Evolutionary conservation across 1,139 yeast species (phyloP).

Genomic region (Geotrichum armillariae): DNA sequence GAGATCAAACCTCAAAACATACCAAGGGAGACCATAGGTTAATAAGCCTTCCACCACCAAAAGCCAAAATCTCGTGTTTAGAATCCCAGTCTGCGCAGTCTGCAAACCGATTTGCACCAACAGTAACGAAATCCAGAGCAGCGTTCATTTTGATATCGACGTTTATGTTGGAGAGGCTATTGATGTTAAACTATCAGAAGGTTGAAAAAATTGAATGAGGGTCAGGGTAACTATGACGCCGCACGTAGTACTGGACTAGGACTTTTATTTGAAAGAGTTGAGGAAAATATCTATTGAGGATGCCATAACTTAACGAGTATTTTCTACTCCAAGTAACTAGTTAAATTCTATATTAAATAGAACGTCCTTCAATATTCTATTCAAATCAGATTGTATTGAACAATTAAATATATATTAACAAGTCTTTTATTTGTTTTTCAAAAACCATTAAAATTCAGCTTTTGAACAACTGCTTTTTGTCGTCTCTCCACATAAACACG

Average conservation of each 20-base stretch:
- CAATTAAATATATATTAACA: too few relatives aligned
- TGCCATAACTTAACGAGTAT: neutral
- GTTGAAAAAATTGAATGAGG: conserved; percentile 1
- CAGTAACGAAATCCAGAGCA: conserved; percentile 55
- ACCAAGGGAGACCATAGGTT: conserved; percentile 71
- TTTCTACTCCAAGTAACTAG: neutral
- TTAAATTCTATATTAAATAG: too few relatives aligned
- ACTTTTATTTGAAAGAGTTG: neutral
- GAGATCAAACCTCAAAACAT: conserved; percentile 38
- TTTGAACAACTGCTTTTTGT: neutral
- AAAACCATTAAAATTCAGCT: conserved; percentile 5
- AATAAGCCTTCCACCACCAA: conserved; percentile 71
- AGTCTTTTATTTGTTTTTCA: too few relatives aligned
- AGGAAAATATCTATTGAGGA: neutral
- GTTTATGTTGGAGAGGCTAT: neutral
- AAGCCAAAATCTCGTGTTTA: conserved; percentile 53
- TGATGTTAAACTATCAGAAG: neutral
- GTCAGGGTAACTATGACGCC: conserved; percentile 2
- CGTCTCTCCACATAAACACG: conserved; percentile 3
- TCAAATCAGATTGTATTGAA: too few relatives aligned
- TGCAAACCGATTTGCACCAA: conserved; percentile 79
- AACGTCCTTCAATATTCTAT: too few relatives aligned
- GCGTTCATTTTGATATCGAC: too few relatives aligned
- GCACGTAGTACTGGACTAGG: neutral
- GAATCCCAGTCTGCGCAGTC: conserved; percentile 60